Evolutionary conservation across 768 basidiomycete species (phyloP), one percentile per base, ranked within the genome.

Genomic region (Boletus subparvulus): DNA sequence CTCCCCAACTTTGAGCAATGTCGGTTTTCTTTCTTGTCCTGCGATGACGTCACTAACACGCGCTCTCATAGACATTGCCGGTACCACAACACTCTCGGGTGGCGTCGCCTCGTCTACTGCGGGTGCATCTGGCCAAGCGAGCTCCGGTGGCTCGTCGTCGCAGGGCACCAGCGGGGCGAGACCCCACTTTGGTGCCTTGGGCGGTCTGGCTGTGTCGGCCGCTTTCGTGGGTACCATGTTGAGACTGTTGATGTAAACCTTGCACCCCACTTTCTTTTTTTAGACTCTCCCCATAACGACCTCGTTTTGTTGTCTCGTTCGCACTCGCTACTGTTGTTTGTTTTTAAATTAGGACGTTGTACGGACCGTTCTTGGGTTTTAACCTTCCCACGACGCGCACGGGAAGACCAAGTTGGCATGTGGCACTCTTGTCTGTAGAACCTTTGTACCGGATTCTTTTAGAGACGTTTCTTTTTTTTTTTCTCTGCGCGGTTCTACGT

Each of bases 1-100:
- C 59, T 76, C 53, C 79, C 78, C 12, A 52, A 33, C 4, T 85
- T 84, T 61, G 65, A 71, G 2, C 72, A 82, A 62, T 83, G 83
- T 83, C 32, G 1, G 65, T 61, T 24, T 17, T 11, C 16, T 33
- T 17, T 13, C 5, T 33, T 3, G n/a, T 8, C 2, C 2, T 33
- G 4, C 8, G 2, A 36, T 50, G 6, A 47, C 30, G 16, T 52
- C 16, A 39, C 42, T 50, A 2, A 55, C 24, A 9, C 21, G 5
- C 12, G 4, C 19, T 35, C 9, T 19, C 5, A 3, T 35, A 70
- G 69, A 72, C 32, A 60, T 70, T 43, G 35, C 56, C 11, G 69
- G 69, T 3, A 72, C 70, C 9, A 68, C 65, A 3, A 61, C 68
- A 3, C 8, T 70, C 35, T 33, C 52, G 9, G 45, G 37, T 2